These are phyloP conservation scores for Zygosaccharomyces pseudobailii DNA, from an alignment of 1,139 yeast species.

Conservation along the genomic window DNA sequence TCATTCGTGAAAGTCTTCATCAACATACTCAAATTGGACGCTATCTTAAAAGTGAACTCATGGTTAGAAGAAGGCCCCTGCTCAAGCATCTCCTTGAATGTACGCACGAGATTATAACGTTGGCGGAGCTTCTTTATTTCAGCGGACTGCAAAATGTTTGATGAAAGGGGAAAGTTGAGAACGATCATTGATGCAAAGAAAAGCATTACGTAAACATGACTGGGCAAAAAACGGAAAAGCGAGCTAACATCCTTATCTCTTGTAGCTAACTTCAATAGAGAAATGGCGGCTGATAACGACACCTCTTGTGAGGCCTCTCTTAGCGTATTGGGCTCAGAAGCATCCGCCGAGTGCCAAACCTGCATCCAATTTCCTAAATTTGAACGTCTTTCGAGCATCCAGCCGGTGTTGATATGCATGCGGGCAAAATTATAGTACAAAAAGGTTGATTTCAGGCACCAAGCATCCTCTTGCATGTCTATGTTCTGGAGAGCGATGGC, in stretches of 20 bases:
- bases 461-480: constrained; percentile 50
- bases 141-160: constrained; percentile 2
- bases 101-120: constrained; percentile 33
- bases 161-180: constrained; percentile 39
- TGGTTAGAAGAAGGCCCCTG: constrained; percentile 52
- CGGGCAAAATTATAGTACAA: constrained; percentile 71
- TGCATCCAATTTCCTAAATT: constrained; percentile 16
- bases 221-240: constrained; percentile 60
- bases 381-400: constrained; percentile 18
- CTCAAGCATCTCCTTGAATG: constrained; percentile 42
- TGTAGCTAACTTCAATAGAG: constrained; percentile 54
- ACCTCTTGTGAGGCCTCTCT: constrained; percentile 39
- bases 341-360: constrained; percentile 8
- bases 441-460: constrained; percentile 68
- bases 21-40: constrained; percentile 43
- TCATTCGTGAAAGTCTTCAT: constrained; percentile 36
- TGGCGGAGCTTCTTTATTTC: constrained; percentile 15
- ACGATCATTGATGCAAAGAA: constrained; percentile 61
- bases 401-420: constrained; percentile 53
- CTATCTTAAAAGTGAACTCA: constrained; percentile 47
- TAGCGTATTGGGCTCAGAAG: constrained; percentile 3
- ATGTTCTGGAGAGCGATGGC: constrained; percentile 63
- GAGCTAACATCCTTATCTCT: constrained; percentile 55
- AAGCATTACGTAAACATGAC: constrained; percentile 66
- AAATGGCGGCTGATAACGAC: constrained; percentile 60